Evolutionary conservation across 1,284 basidiomycete species (phyloP).

Genomic region (Termitomyces sp.): DNA sequence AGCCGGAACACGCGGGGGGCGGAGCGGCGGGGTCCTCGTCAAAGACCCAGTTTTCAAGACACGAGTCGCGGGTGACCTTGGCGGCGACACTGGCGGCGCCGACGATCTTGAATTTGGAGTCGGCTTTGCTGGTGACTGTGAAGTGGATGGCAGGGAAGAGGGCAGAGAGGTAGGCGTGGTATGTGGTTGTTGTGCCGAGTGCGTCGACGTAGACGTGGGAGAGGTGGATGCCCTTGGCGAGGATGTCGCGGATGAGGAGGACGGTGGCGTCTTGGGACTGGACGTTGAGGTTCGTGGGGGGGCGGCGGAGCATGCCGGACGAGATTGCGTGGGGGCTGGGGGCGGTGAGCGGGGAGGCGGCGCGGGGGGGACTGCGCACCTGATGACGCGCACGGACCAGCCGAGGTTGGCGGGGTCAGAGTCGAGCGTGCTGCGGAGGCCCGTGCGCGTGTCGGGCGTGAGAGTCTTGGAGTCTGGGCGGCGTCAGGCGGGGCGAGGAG

Average conservation of each 20-base stretch:
- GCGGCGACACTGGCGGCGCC: constrained; percentile 95
- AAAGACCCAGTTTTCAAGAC: constrained; percentile 82
- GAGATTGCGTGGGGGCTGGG: constrained; percentile 88
- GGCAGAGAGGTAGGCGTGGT: constrained; percentile 74
- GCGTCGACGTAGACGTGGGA: constrained; percentile 95
- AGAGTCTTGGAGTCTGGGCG: constrained; percentile 86
- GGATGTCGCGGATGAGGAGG: constrained; percentile 77
- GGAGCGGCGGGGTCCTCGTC: constrained; percentile 45
- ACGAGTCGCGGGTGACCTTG: constrained; percentile 92
- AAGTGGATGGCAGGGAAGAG: constrained; percentile 82
- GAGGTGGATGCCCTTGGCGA: constrained; percentile 78
- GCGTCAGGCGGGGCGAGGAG: no score
- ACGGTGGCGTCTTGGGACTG: constrained; percentile 94
- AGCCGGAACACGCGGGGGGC: constrained; percentile 68
- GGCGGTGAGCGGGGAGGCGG: neutral
- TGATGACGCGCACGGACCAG: constrained; percentile 82
- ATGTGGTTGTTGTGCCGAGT: constrained; percentile 82
- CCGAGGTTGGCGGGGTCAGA: constrained; percentile 66
- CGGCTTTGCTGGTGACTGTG: constrained; percentile 90
- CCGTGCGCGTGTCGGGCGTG: constrained; percentile 66
- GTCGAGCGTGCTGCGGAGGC: constrained; percentile 56
- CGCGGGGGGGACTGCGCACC: constrained; percentile 34
- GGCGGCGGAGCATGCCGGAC: constrained; percentile 81
- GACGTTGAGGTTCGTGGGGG: constrained; percentile 86
- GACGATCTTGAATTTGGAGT: constrained; percentile 94